These are phyloP conservation scores for Pilaira anomala DNA, from an alignment of 192 early-diverging fungal species.

Conservation along the genomic window DNA sequence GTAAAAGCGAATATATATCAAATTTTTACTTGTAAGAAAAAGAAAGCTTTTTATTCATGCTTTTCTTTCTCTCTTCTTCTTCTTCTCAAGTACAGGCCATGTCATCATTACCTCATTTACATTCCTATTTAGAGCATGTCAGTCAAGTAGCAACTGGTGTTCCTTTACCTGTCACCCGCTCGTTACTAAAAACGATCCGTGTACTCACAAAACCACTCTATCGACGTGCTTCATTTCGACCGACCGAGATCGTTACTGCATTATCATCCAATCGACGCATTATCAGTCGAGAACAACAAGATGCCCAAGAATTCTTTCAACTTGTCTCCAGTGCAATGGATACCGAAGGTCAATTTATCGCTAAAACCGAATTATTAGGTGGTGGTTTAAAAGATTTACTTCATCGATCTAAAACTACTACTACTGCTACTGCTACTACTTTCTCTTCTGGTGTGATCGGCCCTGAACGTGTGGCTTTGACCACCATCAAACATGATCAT, in stretches of 20 bases:
- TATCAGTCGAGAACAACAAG: constrained; percentile 72
- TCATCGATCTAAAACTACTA: not conserved
- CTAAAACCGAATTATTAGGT: not conserved
- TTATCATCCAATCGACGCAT: constrained; percentile 48
- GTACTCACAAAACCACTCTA: constrained; percentile 35
- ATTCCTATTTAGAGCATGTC: constrained; percentile 39
- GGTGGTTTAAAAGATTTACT: constrained; percentile 20
- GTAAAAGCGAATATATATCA: constrained; percentile 33
- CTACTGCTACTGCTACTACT: not conserved
- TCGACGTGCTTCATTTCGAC: constrained; percentile 49
- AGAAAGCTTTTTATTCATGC: no score
- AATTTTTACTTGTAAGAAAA: not conserved
- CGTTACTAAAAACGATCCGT: constrained; percentile 25
- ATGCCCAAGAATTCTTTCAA: constrained; percentile 85
- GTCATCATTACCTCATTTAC: constrained; percentile 37
- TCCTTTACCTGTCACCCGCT: constrained; percentile 13
- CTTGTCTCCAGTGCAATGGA: constrained; percentile 69
- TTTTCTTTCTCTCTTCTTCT: no score
- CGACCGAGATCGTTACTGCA: constrained; percentile 57
- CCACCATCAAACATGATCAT: not conserved
- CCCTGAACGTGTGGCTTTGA: not conserved
- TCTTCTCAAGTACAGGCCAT: constrained; percentile 31
- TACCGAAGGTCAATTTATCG: constrained; percentile 49
- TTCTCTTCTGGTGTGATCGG: not conserved
- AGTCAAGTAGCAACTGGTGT: constrained; percentile 10